phyloP scores from a whole-genome alignment of 2,329 filamentous ascomycete genomes.

The Albophoma yamanashiensis region DNA sequence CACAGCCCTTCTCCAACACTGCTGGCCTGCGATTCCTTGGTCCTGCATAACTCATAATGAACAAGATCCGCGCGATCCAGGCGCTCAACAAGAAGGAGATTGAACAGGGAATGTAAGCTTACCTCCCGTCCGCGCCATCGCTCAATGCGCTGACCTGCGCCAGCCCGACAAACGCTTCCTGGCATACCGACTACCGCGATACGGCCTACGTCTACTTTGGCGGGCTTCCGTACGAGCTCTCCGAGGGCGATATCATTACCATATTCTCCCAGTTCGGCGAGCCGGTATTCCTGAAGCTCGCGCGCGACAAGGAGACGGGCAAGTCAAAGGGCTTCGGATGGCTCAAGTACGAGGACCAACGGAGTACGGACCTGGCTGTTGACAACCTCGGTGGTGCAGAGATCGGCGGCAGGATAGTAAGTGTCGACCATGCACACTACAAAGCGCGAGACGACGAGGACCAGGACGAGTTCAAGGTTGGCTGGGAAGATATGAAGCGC shows the following conservation, averaged over 20 bases:
- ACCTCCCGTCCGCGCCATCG: not conserved
- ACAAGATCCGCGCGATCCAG: slow-evolving; percentile 85
- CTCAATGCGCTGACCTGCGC: slow-evolving; percentile 10
- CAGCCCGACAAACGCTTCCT: slow-evolving; percentile 77
- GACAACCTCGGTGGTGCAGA: slow-evolving; percentile 88
- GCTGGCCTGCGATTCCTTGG: not conserved
- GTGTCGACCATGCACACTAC: slow-evolving; percentile 90
- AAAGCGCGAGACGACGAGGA: slow-evolving; percentile 75
- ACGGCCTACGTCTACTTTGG: slow-evolving; percentile 96
- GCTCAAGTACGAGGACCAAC: slow-evolving; percentile 96
- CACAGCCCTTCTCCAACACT: not conserved
- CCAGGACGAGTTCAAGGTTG: slow-evolving; percentile 45
- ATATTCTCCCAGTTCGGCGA: slow-evolving; percentile 98
- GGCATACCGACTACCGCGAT: slow-evolving; percentile 96
- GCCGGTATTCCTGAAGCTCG: slow-evolving; percentile 84
- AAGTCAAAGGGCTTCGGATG: slow-evolving; percentile 93
- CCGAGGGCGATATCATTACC: slow-evolving; percentile 89
- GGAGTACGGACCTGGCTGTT: slow-evolving; percentile 89
- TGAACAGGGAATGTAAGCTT: slow-evolving; percentile 71
- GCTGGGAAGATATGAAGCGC: slow-evolving; percentile 48
- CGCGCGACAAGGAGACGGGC: slow-evolving; percentile 90
- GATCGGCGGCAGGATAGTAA: slow-evolving; percentile 67
- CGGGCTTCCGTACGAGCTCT: slow-evolving; percentile 82
- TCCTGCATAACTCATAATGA: slow-evolving; percentile 49
- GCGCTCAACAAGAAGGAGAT: slow-evolving; percentile 91